These are phyloP conservation scores for Xylariaceae sp. DNA, from an alignment of 2,329 filamentous ascomycete species.

Conservation along the genomic window DNA sequence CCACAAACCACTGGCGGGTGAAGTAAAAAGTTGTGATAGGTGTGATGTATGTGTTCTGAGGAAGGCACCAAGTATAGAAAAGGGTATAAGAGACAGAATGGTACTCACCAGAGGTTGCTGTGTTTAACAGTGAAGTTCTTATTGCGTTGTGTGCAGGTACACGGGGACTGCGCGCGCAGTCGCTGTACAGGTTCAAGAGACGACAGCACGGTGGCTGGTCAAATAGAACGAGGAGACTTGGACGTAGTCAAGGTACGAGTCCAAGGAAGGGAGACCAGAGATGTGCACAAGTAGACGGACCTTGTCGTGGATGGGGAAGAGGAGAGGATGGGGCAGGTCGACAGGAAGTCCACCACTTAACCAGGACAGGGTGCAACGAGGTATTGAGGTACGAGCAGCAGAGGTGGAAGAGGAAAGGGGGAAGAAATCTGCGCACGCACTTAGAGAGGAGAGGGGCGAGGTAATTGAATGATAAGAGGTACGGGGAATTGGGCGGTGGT, in stretches of 20 bases:
- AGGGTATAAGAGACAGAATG: too few species aligned
- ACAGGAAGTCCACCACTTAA: too few species aligned
- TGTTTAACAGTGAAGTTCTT: too few species aligned
- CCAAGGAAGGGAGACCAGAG: slow-evolving; percentile 17
- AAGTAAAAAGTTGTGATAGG: too few species aligned
- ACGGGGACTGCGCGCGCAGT: too few species aligned
- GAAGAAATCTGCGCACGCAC: not conserved
- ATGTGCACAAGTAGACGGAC: slow-evolving; percentile 21
- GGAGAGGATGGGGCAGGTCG: slow-evolving; percentile 13
- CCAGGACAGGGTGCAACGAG: slow-evolving; percentile 8
- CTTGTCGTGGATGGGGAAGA: slow-evolving; percentile 12
- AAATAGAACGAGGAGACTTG: slow-evolving; percentile 22
- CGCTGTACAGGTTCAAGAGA: too few species aligned
- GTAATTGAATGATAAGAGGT: not conserved
- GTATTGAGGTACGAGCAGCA: slow-evolving; percentile 1
- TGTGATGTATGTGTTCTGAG: too few species aligned
- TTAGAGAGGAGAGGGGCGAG: not conserved
- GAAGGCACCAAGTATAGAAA: too few species aligned
- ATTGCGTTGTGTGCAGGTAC: too few species aligned
- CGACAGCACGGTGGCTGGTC: slow-evolving; percentile 10
- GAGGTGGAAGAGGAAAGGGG: not conserved
- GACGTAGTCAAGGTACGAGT: too few species aligned
- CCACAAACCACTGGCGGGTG: too few species aligned
- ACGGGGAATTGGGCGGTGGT: not conserved
- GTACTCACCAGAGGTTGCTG: too few species aligned